phyloP scores from a whole-genome alignment of 495 filamentous ascomycete species.

The Xylaria castorea region DNA sequence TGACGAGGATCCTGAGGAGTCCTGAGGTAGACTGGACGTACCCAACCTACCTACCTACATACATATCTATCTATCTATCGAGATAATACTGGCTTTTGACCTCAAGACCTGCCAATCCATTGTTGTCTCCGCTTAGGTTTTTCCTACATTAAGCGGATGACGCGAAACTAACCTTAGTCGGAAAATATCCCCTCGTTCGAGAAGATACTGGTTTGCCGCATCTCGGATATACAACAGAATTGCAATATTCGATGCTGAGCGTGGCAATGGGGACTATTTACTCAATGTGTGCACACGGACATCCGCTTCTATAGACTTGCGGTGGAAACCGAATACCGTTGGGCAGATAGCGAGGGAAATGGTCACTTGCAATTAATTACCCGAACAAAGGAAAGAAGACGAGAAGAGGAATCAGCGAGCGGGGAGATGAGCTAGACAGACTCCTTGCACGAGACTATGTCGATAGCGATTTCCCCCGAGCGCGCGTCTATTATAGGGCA shows the following conservation, averaged over 20 bases:
- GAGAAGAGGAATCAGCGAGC: not conserved
- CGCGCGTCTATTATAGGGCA: not conserved
- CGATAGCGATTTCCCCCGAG: not conserved
- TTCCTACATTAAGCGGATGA: not conserved
- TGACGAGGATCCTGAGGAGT: slow-evolving; percentile 13
- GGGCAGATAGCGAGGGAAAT: not conserved
- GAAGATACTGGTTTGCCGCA: not conserved
- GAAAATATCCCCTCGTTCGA: not conserved
- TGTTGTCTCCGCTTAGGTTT: not conserved
- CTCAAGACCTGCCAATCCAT: not conserved
- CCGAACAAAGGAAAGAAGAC: not conserved
- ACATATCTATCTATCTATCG: not conserved
- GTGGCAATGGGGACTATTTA: not conserved
- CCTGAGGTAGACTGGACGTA: not conserved
- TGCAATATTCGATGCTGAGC: not conserved
- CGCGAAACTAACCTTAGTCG: not conserved
- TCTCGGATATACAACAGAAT: not conserved
- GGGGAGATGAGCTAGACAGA: not conserved
- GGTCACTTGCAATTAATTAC: not conserved
- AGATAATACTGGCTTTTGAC: not conserved
- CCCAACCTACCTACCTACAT: not conserved
- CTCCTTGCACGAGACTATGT: not conserved
- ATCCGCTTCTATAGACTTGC: too few species aligned
- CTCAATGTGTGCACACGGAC: not conserved
- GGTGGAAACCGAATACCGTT: too few species aligned